phyloP scores from a whole-genome alignment of 176 grass and related monocot species.

The Ensete glaucum region DNA sequence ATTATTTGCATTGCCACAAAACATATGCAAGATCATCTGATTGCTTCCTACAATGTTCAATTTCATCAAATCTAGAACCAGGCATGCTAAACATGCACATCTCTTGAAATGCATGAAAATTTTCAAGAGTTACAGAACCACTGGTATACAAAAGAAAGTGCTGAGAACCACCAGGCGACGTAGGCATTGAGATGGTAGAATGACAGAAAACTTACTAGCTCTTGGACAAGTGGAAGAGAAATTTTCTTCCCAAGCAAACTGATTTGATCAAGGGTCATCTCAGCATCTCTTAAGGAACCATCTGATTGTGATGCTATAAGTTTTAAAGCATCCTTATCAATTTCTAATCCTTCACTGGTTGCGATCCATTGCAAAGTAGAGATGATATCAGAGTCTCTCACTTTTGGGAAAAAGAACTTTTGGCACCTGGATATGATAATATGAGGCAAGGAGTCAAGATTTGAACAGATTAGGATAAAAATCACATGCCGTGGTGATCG shows the following conservation, averaged over 20 bases:
- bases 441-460: slow-evolving; percentile 66
- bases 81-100: neutral
- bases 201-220: slow-evolving; percentile 68
- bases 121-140: neutral
- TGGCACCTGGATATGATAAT: slow-evolving; percentile 85
- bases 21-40: no score
- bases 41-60: neutral
- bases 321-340: slow-evolving; percentile 85
- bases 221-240: slow-evolving; percentile 82
- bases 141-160: neutral
- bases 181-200: neutral
- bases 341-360: slow-evolving; percentile 73
- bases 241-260: slow-evolving; percentile 93
- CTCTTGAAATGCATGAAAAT: neutral
- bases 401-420: slow-evolving; percentile 89
- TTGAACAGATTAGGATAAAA: slow-evolving; percentile 67
- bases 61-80: neutral
- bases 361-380: slow-evolving; percentile 82
- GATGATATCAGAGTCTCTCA: slow-evolving; percentile 77
- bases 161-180: neutral
- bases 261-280: slow-evolving; percentile 95
- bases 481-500: slow-evolving; percentile 48
- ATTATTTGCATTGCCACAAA: no score
- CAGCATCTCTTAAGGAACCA: slow-evolving; percentile 89
- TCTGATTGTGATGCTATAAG: slow-evolving; percentile 78